phyloP scores from a whole-genome alignment of 2,329 filamentous ascomycete genomes.

The Exophiala viscosa region DNA sequence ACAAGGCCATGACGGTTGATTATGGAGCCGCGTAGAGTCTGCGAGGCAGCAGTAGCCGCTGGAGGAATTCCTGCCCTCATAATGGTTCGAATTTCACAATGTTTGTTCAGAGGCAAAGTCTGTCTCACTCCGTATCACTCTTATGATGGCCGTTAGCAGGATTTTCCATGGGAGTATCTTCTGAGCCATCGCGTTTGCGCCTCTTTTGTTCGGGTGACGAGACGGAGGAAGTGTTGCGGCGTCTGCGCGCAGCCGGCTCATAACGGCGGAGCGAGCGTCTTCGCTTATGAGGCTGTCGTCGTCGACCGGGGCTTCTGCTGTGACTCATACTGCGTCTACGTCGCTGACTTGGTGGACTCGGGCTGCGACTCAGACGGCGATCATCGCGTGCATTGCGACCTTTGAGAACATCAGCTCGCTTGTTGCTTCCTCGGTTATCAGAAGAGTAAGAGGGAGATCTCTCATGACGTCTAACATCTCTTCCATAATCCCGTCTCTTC shows the following conservation, averaged over 20 bases:
- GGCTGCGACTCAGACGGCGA: slow-evolving; percentile 41
- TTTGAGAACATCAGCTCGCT: slow-evolving; percentile 50
- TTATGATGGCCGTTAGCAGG: slow-evolving; percentile 8
- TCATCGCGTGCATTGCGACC: slow-evolving; percentile 41
- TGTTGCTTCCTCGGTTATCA: slow-evolving; percentile 41
- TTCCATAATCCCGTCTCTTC: slow-evolving; percentile 31
- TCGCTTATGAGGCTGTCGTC: slow-evolving; percentile 37
- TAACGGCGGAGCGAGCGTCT: slow-evolving; percentile 46
- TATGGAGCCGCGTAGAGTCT: too few species aligned
- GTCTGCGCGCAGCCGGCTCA: slow-evolving; percentile 40
- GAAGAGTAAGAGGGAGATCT: slow-evolving; percentile 44
- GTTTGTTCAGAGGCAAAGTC: background rate
- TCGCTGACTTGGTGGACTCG: slow-evolving; percentile 33
- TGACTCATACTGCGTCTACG: slow-evolving; percentile 31
- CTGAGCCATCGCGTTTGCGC: slow-evolving; percentile 36
- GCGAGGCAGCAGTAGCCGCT: too few species aligned
- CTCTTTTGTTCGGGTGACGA: slow-evolving; percentile 43
- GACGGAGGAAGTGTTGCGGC: slow-evolving; percentile 42
- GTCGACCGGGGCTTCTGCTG: slow-evolving; percentile 31
- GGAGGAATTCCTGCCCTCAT: background rate
- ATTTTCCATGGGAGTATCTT: slow-evolving; percentile 8
- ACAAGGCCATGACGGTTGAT: too few species aligned
- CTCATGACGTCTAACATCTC: slow-evolving; percentile 36
- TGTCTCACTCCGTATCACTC: slow-evolving; percentile 31
- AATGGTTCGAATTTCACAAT: background rate